Percentiles rank a stretch among this genome's conserved stretches.
phyloP scores from a whole-genome alignment of 129 eudicot species.

The Helianthus tuberosus region DNA sequence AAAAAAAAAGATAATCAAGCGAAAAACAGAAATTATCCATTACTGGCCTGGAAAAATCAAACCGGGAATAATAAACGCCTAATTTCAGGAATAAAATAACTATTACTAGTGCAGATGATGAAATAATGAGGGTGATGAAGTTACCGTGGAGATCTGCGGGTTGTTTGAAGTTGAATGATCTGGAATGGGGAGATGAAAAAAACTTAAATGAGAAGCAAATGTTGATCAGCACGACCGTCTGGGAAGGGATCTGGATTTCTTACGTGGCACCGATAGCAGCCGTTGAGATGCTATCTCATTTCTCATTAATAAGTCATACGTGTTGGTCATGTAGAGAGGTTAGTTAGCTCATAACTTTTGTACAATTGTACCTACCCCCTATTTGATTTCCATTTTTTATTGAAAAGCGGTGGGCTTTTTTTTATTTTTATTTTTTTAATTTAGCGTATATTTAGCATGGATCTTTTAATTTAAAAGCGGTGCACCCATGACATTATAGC shows the following conservation, averaged over 20 bases:
- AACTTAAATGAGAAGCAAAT: conserved; percentile 14
- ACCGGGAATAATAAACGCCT: too few species aligned
- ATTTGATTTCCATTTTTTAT: neutral
- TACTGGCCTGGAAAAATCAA: too few species aligned
- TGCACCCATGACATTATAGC: too few species aligned
- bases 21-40: too few species aligned
- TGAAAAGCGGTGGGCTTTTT: neutral
- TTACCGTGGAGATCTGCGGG: neutral
- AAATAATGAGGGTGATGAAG: neutral
- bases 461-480: too few species aligned
- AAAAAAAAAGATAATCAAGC: too few species aligned
- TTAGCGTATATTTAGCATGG: too few species aligned
- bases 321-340: neutral
- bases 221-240: conserved; percentile 9
- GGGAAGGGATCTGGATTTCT: neutral
- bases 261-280: conserved; percentile 22
- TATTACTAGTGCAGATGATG: too few species aligned
- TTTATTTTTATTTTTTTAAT: too few species aligned
- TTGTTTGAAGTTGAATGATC: neutral
- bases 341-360: neutral
- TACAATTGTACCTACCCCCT: conserved; percentile 16
- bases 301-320: conserved; percentile 10
- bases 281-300: conserved; percentile 14
- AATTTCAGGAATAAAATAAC: too few species aligned
- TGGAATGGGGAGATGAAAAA: neutral